phyloP scores from a whole-genome alignment of 768 basidiomycete species.

The Mycena rosella region DNA sequence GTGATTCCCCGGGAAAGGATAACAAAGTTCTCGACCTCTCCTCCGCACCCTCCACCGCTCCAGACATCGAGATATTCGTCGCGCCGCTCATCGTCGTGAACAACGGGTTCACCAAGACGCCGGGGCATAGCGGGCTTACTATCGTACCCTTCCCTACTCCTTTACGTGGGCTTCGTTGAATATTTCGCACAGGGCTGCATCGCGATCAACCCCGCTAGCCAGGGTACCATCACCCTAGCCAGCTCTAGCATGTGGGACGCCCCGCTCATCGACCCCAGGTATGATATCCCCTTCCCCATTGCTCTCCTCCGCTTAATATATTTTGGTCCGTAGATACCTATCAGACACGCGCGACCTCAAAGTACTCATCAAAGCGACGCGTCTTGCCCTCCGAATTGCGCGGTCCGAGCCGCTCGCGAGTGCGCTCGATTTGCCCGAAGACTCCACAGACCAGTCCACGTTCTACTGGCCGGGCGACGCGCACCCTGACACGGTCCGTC shows the following conservation, averaged over 20 bases:
- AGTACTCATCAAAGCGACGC: slow-evolving; percentile 34
- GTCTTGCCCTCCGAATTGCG: slow-evolving; percentile 39
- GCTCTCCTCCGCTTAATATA: not conserved
- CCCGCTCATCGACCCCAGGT: slow-evolving; percentile 34
- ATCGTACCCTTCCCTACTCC: not conserved
- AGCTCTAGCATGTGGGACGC: slow-evolving; percentile 22
- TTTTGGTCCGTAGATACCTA: slow-evolving; percentile 33
- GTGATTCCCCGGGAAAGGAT: not conserved
- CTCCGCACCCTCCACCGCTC: slow-evolving; percentile 2
- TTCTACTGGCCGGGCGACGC: slow-evolving; percentile 40
- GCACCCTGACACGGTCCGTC: slow-evolving; percentile 28
- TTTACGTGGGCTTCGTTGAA: not conserved
- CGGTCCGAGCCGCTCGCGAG: slow-evolving; percentile 31
- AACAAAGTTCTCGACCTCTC: slow-evolving; percentile 16
- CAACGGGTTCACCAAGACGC: slow-evolving; percentile 25
- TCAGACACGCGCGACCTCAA: slow-evolving; percentile 34
- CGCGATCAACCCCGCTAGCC: slow-evolving; percentile 11
- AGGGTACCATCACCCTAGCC: slow-evolving; percentile 24
- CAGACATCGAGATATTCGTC: slow-evolving; percentile 31
- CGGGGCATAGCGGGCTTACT: slow-evolving; percentile 13
- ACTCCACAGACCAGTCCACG: slow-evolving; percentile 27
- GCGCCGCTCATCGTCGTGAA: slow-evolving; percentile 29
- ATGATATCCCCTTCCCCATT: not conserved
- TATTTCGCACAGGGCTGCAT: slow-evolving; percentile 15
- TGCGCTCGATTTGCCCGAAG: slow-evolving; percentile 21